Conservation (phyloP, 352 stramenopile genomes). For the Globisporangium orthogonon region DNA sequence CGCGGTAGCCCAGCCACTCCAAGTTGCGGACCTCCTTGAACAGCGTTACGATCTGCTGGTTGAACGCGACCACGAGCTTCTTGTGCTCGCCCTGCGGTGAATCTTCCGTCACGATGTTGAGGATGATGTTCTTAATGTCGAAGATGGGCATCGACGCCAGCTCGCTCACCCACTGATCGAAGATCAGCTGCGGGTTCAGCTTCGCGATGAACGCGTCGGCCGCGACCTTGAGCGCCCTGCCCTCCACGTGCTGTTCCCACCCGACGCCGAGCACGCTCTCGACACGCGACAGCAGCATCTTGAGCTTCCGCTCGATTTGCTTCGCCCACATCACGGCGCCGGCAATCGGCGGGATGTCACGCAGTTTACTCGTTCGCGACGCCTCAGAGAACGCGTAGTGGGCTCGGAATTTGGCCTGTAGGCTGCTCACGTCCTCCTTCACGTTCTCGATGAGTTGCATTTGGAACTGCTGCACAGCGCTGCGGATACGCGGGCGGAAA, state of each 20-base stretch:
- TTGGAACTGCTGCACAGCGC: conserved; percentile 98
- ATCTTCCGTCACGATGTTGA: conserved; percentile 86
- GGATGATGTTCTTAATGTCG: conserved; percentile 88
- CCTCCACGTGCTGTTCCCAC: conserved; percentile 97
- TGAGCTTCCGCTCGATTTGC: conserved; percentile 99
- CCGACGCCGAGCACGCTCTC: conserved; percentile 94
- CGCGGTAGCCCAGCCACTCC: conserved; percentile 96
- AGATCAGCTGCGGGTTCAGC: conserved; percentile 89
- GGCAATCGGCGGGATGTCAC: conserved; percentile 96
- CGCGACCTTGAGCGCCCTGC: conserved; percentile 92
- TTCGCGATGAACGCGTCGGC: conserved; percentile 84
- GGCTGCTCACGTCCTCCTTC: conserved; percentile 92
- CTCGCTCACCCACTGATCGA: conserved; percentile 93
- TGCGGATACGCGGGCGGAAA: conserved; percentile 91
- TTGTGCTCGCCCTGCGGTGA: conserved; percentile 61
- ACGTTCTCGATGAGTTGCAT: conserved; percentile 98
- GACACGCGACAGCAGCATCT: conserved; percentile 94
- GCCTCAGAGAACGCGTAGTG: conserved; percentile 97
- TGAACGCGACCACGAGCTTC: conserved; percentile 91
- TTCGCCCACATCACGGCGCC: conserved; percentile 99
- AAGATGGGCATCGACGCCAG: conserved; percentile 88
- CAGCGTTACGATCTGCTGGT: conserved; percentile 96
- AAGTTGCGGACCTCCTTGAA: conserved; percentile 99
- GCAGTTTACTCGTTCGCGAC: conserved; percentile 90
- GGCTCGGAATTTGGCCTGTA: conserved; percentile 93